These are phyloP conservation scores for Camellia lanceoleosa DNA, from an alignment of 148 eudicot species.

Conservation along the genomic window DNA sequence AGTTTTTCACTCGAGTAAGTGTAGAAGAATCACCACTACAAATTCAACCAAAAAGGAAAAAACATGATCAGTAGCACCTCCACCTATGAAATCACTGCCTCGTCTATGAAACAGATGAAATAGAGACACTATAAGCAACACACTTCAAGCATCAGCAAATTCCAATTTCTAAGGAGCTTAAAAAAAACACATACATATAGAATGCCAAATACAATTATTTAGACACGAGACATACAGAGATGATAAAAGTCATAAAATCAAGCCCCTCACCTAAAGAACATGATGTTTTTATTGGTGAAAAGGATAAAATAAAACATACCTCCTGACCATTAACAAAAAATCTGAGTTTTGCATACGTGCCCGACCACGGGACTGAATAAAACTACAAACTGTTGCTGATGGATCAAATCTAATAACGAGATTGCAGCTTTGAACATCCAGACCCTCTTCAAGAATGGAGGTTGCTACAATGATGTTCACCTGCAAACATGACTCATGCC, in stretches of 20 bases:
- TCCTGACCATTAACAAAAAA: constrained; percentile 45
- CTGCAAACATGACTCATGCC: constrained; percentile 31
- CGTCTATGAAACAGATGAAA: neutral
- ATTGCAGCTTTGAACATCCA: constrained; percentile 68
- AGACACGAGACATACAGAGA: neutral
- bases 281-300: neutral
- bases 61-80: neutral
- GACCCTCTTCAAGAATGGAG: constrained; percentile 76
- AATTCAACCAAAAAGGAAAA: neutral
- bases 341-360: constrained; percentile 15
- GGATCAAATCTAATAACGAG: constrained; percentile 62
- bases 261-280: neutral
- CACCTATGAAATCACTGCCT: neutral
- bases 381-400: constrained; percentile 67
- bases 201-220: neutral
- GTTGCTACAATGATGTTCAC: constrained; percentile 85
- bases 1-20: constrained; percentile 44
- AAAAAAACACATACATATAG: neutral
- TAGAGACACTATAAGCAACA: neutral
- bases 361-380: constrained; percentile 21
- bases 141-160: neutral
- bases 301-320: constrained; percentile 32
- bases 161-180: neutral
- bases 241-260: neutral
- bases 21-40: constrained; percentile 55